Base-by-base conservation (phyloP, 208 protist genomes). In the Naegleria fowleri region DNA sequence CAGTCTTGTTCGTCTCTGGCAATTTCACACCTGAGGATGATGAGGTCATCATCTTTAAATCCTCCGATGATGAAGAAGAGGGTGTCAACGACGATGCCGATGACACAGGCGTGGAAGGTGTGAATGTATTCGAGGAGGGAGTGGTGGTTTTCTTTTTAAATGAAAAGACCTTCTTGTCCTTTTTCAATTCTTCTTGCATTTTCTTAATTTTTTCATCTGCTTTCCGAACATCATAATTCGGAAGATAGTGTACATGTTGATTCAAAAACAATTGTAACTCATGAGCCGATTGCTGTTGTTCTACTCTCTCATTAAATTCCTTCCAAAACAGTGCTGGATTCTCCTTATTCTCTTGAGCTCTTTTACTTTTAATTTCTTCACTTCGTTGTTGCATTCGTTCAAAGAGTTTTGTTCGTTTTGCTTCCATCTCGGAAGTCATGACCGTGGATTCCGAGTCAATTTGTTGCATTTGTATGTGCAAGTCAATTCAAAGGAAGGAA, bases 171-270 rank as follows among this genome's bases (percentile, higher is more conserved):
- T 88, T 88, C 29, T 58, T 51, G 5, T 36, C 25, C 85, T 88
- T 58, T 38, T 88, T 33, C 29, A 58, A 43, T 33, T 88, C 41
- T 40, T 48, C 43, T 19, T 88, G n/a, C 7, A 88, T 15, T 39
- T 33, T 88, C 33, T 88, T 88, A 38, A 88, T 88, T 19, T 58
- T 58, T 36, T 88, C 41, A 58, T 58, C 41, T 58, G 85, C 85
- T 38, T 88, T 29, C 13, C 85, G 39, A 22, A 58, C 33, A 58
- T 88, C 85, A 58, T 88, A 88, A 7, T 29, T 29, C 5, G 43
- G 25, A 15, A 88, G 40, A 33, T 40, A 88, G n/a, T 88, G 85
- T 36, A 88, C 43, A 88, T 58, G 39, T 39, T 36, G 22, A 38
- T 88, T 88, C 33, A 88, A 58, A 48, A 58, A 58, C 2, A 58